These are phyloP conservation scores for Lichtheimia ornata DNA, from an alignment of 371 early-diverging fungal species.

Conservation along the genomic window DNA sequence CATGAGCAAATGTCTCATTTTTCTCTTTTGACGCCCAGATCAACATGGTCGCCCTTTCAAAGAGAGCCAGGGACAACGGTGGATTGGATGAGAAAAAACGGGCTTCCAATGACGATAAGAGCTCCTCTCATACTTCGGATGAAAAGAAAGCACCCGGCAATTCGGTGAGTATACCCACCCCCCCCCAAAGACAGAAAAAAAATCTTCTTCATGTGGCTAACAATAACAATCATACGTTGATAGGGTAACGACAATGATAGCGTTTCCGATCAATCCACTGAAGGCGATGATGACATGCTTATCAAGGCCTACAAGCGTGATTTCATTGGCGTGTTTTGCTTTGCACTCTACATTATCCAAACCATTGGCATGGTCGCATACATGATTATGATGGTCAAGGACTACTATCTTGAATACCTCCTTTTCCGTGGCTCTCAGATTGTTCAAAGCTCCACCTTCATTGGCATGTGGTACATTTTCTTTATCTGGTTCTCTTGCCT, in stretches of 20 bases:
- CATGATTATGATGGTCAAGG: slow-evolving; percentile 32
- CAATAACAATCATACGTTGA: background rate
- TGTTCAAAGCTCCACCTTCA: slow-evolving; percentile 53
- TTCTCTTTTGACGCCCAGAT: too few relatives aligned
- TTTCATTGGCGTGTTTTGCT: slow-evolving; percentile 23
- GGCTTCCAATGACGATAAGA: too few relatives aligned
- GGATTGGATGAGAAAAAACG: too few relatives aligned
- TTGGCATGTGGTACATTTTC: slow-evolving; percentile 69
- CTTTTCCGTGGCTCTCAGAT: slow-evolving; percentile 31
- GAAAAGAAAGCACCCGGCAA: too few relatives aligned
- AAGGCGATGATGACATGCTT: slow-evolving; percentile 30
- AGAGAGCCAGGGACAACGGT: too few relatives aligned
- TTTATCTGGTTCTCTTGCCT: slow-evolving; percentile 63
- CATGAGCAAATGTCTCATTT: too few relatives aligned
- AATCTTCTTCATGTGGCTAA: too few relatives aligned
- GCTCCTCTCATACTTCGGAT: too few relatives aligned
- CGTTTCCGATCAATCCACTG: slow-evolving; percentile 6
- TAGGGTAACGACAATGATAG: too few relatives aligned
- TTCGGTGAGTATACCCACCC: too few relatives aligned
- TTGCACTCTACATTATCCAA: slow-evolving; percentile 26
- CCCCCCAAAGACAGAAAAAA: too few relatives aligned
- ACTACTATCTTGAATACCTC: slow-evolving; percentile 35
- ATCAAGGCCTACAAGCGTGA: slow-evolving; percentile 44
- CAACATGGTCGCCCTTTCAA: too few relatives aligned
- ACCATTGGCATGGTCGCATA: slow-evolving; percentile 38